Conservation (phyloP, 306 rosid species). For the Biancaea sappan region DNA sequence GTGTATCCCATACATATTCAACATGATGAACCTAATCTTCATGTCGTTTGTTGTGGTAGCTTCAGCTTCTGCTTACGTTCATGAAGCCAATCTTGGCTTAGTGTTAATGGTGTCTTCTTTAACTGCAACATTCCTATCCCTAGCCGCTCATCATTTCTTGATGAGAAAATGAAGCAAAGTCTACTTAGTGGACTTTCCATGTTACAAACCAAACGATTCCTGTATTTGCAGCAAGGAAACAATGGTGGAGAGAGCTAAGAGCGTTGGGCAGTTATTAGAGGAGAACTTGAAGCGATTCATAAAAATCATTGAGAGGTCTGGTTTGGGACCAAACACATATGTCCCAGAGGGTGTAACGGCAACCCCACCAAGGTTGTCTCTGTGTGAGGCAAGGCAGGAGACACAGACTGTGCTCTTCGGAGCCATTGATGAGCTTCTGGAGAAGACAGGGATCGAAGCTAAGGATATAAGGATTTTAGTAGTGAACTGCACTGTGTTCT, state of each 20-base stretch:
- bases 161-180: too few relatives aligned
- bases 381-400: conserved; percentile 4
- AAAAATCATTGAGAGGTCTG: conserved; percentile 17
- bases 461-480: too few relatives aligned
- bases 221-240: conserved; percentile 15
- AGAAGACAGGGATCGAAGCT: too few relatives aligned
- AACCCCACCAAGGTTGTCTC: conserved; percentile 8
- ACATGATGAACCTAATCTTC: conserved; percentile 21
- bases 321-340: too few relatives aligned
- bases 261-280: background rate
- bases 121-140: background rate
- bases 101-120: background rate
- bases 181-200: conserved; percentile 34
- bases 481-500: conserved; percentile 30
- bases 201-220: conserved; percentile 21
- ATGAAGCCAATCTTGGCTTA: background rate
- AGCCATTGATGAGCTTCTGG: conserved; percentile 34
- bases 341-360: background rate
- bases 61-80: background rate
- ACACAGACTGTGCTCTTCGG: conserved; percentile 7
- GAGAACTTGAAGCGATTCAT: conserved; percentile 15
- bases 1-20: too few relatives aligned
- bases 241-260: too few relatives aligned
- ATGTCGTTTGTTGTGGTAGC: conserved; percentile 4
- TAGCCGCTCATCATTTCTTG: too few relatives aligned